Evolutionary conservation across 164 flowering plant species (phyloP), one percentile per base, ranked within the genome.

Genomic region (Dillenia suffruticosa): DNA sequence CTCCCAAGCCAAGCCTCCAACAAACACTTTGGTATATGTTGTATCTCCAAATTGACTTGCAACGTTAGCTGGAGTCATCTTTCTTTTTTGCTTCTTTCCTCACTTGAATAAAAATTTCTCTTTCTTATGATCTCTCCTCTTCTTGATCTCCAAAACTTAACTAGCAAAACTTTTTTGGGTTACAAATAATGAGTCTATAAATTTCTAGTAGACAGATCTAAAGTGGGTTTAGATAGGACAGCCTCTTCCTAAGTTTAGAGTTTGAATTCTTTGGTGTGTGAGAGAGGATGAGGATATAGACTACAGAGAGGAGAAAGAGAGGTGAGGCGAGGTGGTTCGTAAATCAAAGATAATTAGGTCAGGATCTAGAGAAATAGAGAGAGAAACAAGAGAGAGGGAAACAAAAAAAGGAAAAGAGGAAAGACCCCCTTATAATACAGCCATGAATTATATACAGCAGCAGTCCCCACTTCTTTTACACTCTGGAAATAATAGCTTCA

Each of bases 1-100:
- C 65, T 92, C 96, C 96, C 96, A 92, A 19, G 98, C 98, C 67
- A 92, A 75, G 0, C 98, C 98, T 46, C 98, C 98, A 44, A 90
- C 98, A 72, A 92, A 92, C 66, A 92, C 95, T 64, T 92, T 92
- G 11, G 98, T 92, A 75, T 83, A 87, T 1, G 98, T 92, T 26
- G 98, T 92, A 56, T 92, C 98, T 24, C 96, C 97, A 63, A 89
- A 87, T 69, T 81, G 91, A 19, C 77, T 73, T 48, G 77, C 76
- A 61, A 75, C 14, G 54, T 74, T 75, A 14, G 81, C 78, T 61
- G 89, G 80, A 75, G 82, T 73, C 86, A 80, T 80, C 64, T 46
- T 53, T 54, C 54, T 47, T 24, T 54, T 61, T 63, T 43, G 32
- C 15, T 7, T 59, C 46, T 26, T 19, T 10, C 15, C 9, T 22